These are phyloP conservation scores for Serendipita sp. DNA, from an alignment of 768 basidiomycete genomes.

Conservation along the genomic window DNA sequence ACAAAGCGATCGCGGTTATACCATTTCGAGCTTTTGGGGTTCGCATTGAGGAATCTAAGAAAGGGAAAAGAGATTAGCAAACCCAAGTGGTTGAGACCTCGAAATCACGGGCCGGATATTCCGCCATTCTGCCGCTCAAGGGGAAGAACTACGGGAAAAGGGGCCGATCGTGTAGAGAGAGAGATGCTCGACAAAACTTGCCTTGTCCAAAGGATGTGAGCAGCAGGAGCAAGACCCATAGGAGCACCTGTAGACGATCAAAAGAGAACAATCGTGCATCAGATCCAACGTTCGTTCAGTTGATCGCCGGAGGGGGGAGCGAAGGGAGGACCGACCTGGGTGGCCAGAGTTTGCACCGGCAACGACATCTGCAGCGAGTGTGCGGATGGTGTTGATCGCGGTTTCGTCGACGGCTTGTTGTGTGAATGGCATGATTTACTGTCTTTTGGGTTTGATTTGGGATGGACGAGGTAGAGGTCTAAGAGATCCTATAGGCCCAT, in stretches of 20 bases:
- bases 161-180: neutral
- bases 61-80: constrained; percentile 9
- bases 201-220: constrained; percentile 70
- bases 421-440: constrained; percentile 12
- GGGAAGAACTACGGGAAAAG: neutral
- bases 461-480: neutral
- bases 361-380: constrained; percentile 60
- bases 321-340: constrained; percentile 37
- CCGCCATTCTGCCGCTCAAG: neutral
- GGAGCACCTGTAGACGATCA: constrained; percentile 51
- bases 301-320: neutral
- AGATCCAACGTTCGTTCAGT: neutral
- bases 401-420: constrained; percentile 29
- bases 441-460: neutral
- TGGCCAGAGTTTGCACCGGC: constrained; percentile 88
- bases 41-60: constrained; percentile 66
- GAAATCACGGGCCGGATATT: neutral
- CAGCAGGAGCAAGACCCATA: constrained; percentile 80
- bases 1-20: constrained; percentile 95
- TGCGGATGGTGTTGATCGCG: constrained; percentile 56
- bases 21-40: constrained; percentile 82
- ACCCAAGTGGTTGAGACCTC: neutral
- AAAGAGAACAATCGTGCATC: neutral
- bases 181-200: no score
- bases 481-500: neutral